Base-by-base conservation (phyloP, 352 stramenopile species). In the Pythium sukuiense region DNA sequence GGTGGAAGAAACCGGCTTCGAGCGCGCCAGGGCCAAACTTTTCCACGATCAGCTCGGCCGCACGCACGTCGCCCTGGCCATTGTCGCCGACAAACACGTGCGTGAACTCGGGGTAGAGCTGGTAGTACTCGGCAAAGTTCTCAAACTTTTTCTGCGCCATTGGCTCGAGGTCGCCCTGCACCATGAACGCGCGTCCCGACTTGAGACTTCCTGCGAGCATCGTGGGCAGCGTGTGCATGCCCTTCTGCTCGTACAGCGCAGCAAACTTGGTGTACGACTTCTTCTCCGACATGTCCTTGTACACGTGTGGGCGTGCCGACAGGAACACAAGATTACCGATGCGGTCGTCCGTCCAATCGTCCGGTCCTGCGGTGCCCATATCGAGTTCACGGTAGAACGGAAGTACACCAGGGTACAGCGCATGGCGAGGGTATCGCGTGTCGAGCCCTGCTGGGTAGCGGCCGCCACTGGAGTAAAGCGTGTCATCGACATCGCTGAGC, bases 81-180 rank as follows among this genome's bases (percentile, higher is more conserved):
- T 99, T 99, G 80, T 99, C 97, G 6, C 97, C 98, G 37, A 99
- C 90, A 74, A 99, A 99, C 13, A 99, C 90, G 73, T 98, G 95
- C 59, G 90, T 96, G 73, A 98, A 99, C 77, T 99, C 97, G 1
- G 97, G 97, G 72, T 99, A 99, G 32, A 99, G 88, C 55, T 95
- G 90, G 29, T 98, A 97, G 70, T 98, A 99, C 71, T 98, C 87
- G 59, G 80, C 65, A 63, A 93, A 93, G 65, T 94, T 95, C 13
- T 97, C 89, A 79, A 98, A 99, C 71, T 99, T 99, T 72, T 99
- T 99, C 32, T 87, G 67, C n/a, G 97, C 97, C 71, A 99, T 90
- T 0, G 95, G 96, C 69, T 99, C 93, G 62, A 99, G 90, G 59
- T 99, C 93, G 39, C 96, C 95, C 49, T 95, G 95, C 56, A 98